These are phyloP conservation scores for Hypomontagnella submonticulosa DNA, from an alignment of 495 filamentous ascomycete species.

Conservation along the genomic window DNA sequence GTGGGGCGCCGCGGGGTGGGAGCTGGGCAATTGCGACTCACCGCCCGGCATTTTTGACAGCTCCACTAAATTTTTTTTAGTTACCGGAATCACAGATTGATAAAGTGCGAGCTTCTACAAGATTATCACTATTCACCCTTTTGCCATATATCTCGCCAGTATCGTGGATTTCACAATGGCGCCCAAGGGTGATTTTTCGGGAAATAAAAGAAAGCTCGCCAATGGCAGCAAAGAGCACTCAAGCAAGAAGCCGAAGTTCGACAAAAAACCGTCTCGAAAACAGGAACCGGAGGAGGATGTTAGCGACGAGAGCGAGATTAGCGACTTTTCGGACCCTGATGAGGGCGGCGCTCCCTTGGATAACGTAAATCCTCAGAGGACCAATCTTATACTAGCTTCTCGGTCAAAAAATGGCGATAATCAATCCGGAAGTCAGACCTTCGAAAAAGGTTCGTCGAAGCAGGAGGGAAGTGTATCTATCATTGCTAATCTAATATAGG, in stretches of 20 bases:
- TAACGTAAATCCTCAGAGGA: conserved; percentile 21
- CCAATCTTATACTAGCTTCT: conserved; percentile 22
- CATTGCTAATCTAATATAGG: conserved; percentile 40
- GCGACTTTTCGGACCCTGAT: conserved; percentile 51
- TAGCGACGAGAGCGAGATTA: conserved; percentile 51
- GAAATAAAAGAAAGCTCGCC: conserved; percentile 56
- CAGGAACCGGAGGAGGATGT: conserved; percentile 37
- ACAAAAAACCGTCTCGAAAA: conserved; percentile 45
- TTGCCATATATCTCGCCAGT: background rate
- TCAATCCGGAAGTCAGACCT: conserved; percentile 43
- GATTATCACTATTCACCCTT: conserved; percentile 8
- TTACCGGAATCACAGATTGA: conserved; percentile 9
- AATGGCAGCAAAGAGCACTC: conserved; percentile 50
- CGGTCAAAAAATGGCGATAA: conserved; percentile 22
- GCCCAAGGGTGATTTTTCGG: conserved; percentile 35
- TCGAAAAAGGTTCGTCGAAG: conserved; percentile 48
- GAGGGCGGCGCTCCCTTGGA: conserved; percentile 48
- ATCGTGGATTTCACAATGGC: conserved; percentile 42
- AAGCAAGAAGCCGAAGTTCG: conserved; percentile 61
- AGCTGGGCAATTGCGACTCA: conserved; percentile 41
- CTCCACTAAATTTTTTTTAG: conserved; percentile 44
- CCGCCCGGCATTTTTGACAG: conserved; percentile 54
- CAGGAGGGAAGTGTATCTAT: background rate
- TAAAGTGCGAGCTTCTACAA: background rate
- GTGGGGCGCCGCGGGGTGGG: conserved; percentile 28